Evolutionary conservation across 768 basidiomycete genomes (phyloP).

Genomic region (Suillus ampliporus): DNA sequence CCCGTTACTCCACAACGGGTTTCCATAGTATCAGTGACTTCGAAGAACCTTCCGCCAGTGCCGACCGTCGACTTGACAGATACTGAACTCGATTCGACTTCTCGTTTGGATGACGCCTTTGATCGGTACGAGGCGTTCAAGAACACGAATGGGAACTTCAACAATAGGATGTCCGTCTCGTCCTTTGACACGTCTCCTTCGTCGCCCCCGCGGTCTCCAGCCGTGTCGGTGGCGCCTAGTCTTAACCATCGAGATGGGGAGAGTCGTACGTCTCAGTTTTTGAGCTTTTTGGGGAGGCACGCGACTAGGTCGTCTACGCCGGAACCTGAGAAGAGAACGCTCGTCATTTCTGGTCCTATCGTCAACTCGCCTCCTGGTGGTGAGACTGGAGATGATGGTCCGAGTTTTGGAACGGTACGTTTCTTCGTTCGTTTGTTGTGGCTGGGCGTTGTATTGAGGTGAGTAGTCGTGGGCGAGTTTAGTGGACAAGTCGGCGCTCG

Average conservation of each 20-base stretch:
- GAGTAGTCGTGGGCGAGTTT: constrained; percentile 90
- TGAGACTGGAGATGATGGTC: constrained; percentile 36
- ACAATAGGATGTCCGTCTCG: constrained; percentile 66
- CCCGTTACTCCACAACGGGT: constrained; percentile 28
- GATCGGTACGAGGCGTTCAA: constrained; percentile 89
- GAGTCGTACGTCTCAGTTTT: constrained; percentile 51
- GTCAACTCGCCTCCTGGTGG: constrained; percentile 53
- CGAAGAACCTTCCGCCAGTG: constrained; percentile 61
- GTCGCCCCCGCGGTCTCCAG: constrained; percentile 49
- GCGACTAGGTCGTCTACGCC: constrained; percentile 51
- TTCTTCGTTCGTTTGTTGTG: constrained; percentile 2
- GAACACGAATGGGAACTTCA: constrained; percentile 48
- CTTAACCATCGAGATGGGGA: constrained; percentile 39
- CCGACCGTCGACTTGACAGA: constrained; percentile 41
- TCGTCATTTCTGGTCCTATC: constrained; percentile 76
- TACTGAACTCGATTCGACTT: constrained; percentile 41
- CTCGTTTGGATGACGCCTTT: constrained; percentile 80
- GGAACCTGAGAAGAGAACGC: constrained; percentile 48
- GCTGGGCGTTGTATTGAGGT: constrained; percentile 3
- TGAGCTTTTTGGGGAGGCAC: constrained; percentile 65
- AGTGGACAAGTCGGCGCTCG: constrained; percentile 82
- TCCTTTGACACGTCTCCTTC: constrained; percentile 55
- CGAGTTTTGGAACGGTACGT: constrained; percentile 8
- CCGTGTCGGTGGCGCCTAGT: constrained; percentile 35
- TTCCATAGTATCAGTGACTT: constrained; percentile 20